These are phyloP conservation scores for Lachnellula occidentalis DNA, from an alignment of 2,329 filamentous ascomycete species.

Conservation along the genomic window DNA sequence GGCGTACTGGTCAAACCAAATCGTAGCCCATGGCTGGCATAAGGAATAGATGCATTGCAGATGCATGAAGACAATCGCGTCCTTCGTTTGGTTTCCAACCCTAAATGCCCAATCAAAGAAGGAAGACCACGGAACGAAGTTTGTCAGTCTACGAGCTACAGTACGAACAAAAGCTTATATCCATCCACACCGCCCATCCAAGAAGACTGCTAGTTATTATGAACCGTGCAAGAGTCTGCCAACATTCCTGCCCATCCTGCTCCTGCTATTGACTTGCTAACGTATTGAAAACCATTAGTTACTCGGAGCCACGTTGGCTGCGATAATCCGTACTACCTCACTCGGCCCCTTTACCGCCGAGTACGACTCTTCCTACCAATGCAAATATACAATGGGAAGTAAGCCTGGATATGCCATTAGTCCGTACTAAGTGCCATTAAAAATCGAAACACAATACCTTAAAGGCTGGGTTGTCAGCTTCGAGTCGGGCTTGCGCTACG, in stretches of 20 bases:
- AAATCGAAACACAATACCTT: conserved; percentile 40
- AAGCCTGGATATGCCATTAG: conserved; percentile 37
- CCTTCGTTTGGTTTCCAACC: background rate
- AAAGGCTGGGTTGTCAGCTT: conserved; percentile 47
- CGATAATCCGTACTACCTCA: background rate
- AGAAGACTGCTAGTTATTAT: no score
- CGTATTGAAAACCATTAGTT: background rate
- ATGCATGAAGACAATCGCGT: background rate
- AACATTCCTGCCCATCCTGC: background rate
- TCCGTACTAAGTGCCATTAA: background rate
- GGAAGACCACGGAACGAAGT: no score
- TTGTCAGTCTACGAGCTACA: no score
- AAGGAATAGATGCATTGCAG: background rate
- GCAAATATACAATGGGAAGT: conserved; percentile 60
- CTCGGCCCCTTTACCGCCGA: conserved; percentile 8
- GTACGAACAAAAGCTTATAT: no score
- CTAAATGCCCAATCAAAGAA: background rate
- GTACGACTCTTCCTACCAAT: conserved; percentile 52
- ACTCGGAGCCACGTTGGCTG: background rate
- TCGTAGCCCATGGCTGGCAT: background rate
- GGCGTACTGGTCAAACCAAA: background rate
- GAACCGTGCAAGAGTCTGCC: no score
- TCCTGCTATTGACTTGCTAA: background rate
- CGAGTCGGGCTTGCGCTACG: conserved; percentile 48
- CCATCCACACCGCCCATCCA: no score